These are phyloP conservation scores for Xanthoconium separans DNA, from an alignment of 1,284 basidiomycete species.

Conservation along the genomic window DNA sequence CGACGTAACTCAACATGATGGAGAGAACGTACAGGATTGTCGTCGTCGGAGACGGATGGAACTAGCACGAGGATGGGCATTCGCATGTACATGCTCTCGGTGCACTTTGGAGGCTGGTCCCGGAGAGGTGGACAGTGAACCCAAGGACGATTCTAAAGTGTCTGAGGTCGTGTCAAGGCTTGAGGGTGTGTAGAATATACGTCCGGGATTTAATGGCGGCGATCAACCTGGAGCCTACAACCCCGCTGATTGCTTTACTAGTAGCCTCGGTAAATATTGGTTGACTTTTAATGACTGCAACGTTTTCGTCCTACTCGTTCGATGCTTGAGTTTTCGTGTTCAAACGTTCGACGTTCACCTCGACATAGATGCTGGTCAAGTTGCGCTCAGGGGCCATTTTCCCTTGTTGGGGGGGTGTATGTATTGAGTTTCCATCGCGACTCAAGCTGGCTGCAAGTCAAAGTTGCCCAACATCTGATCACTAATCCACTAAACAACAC, in stretches of 20 bases:
- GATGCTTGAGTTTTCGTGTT: not conserved
- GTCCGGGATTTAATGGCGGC: too few species aligned
- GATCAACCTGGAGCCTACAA: not conserved
- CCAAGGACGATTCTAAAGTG: constrained; percentile 57
- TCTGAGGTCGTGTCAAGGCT: constrained; percentile 46
- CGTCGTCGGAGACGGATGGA: constrained; percentile 65
- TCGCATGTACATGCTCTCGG: constrained; percentile 66
- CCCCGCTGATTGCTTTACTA: not conserved
- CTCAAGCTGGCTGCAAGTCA: not conserved
- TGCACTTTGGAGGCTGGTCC: constrained; percentile 55
- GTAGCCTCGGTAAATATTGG: not conserved
- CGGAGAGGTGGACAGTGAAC: constrained; percentile 39
- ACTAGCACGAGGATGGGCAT: constrained; percentile 77
- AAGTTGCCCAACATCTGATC: not conserved
- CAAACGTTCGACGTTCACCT: constrained; percentile 6
- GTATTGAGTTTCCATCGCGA: constrained; percentile 21
- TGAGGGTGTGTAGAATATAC: constrained; percentile 36
- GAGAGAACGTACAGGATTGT: constrained; percentile 53
- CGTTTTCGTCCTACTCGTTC: not conserved
- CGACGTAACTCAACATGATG: constrained; percentile 54
- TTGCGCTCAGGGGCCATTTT: not conserved
- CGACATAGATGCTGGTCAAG: too few species aligned
- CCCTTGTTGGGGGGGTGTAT: not conserved
- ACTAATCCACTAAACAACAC: not conserved
- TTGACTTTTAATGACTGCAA: not conserved